Evolutionary conservation across 2,329 filamentous ascomycete species (phyloP).

Genomic region (Colletotrichum filicis): DNA sequence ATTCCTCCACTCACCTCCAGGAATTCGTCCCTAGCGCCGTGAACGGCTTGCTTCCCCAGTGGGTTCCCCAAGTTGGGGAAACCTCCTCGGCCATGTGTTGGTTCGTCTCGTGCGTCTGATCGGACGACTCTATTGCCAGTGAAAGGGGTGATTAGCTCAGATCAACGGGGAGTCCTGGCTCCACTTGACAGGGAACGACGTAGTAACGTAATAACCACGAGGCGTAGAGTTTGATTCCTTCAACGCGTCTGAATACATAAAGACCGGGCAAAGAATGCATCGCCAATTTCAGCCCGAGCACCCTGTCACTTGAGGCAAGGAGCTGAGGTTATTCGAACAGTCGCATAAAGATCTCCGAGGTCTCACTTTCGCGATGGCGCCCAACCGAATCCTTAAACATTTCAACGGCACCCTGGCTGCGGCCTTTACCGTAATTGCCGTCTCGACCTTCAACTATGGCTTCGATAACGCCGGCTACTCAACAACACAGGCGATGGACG

Average conservation of each 20-base stretch:
- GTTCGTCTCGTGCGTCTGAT: neutral
- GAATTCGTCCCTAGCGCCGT: neutral
- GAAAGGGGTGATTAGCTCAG: neutral
- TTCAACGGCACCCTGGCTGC: constrained; percentile 33
- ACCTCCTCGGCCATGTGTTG: constrained; percentile 13
- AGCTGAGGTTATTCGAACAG: neutral
- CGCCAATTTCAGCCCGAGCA: neutral
- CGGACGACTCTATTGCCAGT: constrained; percentile 12
- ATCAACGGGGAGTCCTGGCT: neutral
- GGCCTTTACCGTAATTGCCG: constrained; percentile 42
- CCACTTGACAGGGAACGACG: constrained; percentile 17
- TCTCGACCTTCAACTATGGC: constrained; percentile 53
- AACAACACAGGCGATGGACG: constrained; percentile 50
- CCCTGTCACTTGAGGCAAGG: neutral
- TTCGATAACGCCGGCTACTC: constrained; percentile 49
- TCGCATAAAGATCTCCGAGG: neutral
- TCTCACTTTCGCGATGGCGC: neutral
- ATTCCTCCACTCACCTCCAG: neutral
- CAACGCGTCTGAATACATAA: constrained; percentile 17
- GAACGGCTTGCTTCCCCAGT: constrained; percentile 12
- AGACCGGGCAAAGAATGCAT: constrained; percentile 8
- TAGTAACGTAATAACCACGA: constrained; percentile 19
- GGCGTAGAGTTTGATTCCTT: neutral
- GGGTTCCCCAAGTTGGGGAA: constrained; percentile 14
- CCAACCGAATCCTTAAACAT: constrained; percentile 25